Base-by-base conservation (phyloP, 306 rosid species). In the Trifolium repens region DNA sequence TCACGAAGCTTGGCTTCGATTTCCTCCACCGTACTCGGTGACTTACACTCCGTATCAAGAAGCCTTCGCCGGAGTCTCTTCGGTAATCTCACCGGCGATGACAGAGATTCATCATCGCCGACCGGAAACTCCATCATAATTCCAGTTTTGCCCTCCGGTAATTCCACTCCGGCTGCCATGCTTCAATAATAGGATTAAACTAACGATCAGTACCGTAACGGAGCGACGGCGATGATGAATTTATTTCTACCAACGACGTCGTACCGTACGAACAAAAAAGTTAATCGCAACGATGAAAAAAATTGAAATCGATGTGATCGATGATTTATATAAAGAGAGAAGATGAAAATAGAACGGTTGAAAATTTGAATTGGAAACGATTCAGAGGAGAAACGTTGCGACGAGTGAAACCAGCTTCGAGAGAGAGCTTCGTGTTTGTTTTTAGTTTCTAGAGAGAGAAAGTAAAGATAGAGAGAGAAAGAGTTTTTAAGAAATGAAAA, bases 1-100 rank as follows among this genome's bases (percentile, higher is more conserved):
- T 79, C 86, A 37, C 91, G 93, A 37, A 91, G 97, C 88, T 88
- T 94, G 70, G 96, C 84, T 71, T 94, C 88, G 69, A 94, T 94
- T 81, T 90, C 91, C 76, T 91, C 98, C 71, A 79, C 93, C 73
- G 97, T 84, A 76, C 83, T 71, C 49, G 96, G 92, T 5, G 89
- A 81, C 99, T 88, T 91, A 69, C 83, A 80, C 83, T 88, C 96
- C 46, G 82, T 12, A 42, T 69, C 84, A 39, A 74, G 58, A 64
- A 91, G 90, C 83, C 98, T 71, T 67, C 89, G 89, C 14, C 86
- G 86, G 73, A 94, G 96, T 52, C 99, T 71, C 57, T 78, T 86
- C 19, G 98, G 98, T 3, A 94, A 76, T 44, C 86, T 86, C n/a
- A 90, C 78, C 70, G 96, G 82, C 75, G 91, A 85, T 24, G 80